Percentiles rank a stretch among this genome's conserved stretches.
phyloP scores from a whole-genome alignment of 202 grass and related monocot species.

The Setaria viridis region DNA sequence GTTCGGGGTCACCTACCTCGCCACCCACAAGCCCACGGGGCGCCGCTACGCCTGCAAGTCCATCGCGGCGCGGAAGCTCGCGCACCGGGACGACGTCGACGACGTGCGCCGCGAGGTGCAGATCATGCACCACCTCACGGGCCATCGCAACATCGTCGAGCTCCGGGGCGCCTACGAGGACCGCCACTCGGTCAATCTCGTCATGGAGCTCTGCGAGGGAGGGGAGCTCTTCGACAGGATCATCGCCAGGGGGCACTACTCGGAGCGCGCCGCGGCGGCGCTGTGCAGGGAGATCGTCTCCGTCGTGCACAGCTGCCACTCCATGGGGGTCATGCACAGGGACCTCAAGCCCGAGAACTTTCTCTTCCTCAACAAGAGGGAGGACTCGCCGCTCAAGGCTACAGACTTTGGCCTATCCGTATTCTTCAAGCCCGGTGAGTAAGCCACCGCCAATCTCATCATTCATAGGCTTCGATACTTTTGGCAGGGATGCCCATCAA shows the following conservation, averaged over 20 bases:
- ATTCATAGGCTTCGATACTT: not conserved
- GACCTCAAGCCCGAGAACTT: constrained; percentile 93
- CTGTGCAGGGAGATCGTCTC: constrained; percentile 79
- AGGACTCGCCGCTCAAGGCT: constrained; percentile 87
- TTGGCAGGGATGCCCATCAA: not conserved
- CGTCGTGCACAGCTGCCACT: constrained; percentile 84
- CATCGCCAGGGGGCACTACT: constrained; percentile 84
- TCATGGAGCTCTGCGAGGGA: constrained; percentile 98
- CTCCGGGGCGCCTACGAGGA: constrained; percentile 83
- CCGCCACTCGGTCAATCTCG: constrained; percentile 87
- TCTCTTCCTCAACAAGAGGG: constrained; percentile 68
- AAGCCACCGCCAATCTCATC: not conserved
- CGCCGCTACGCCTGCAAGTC: constrained; percentile 80
- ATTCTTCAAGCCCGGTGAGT: constrained; percentile 82
- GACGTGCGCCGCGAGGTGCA: constrained; percentile 90
- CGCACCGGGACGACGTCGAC: constrained; percentile 72
- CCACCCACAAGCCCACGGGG: constrained; percentile 64
- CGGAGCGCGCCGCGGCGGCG: constrained; percentile 77
- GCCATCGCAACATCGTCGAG: constrained; percentile 89
- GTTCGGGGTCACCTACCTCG: constrained; percentile 89
- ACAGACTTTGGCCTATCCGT: constrained; percentile 93
- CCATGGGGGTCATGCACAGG: constrained; percentile 94
- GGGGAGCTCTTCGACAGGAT: constrained; percentile 97
- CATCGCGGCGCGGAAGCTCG: constrained; percentile 77
- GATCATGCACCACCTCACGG: constrained; percentile 99